Evolutionary conservation across 805 yeast species (phyloP).

Genomic region (Sugiyamaella qingdaonensis): DNA sequence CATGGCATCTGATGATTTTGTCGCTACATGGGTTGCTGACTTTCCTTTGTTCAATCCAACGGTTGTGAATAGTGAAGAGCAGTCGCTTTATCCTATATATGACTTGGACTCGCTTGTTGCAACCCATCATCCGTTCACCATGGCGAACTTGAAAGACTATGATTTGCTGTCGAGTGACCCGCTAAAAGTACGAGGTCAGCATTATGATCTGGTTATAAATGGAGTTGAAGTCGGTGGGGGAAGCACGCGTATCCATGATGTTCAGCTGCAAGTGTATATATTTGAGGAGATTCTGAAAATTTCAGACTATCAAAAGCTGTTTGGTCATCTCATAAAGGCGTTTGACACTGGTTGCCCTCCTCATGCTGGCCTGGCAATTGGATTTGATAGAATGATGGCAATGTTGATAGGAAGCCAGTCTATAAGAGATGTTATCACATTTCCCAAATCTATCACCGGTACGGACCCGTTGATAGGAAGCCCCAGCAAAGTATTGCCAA

Average conservation of each 20-base stretch:
- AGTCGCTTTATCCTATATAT: conserved; percentile 57
- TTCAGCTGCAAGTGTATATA: conserved; percentile 68
- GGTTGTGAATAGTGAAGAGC: conserved; percentile 15
- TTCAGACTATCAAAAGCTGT: conserved; percentile 51
- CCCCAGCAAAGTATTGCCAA: conserved; percentile 61
- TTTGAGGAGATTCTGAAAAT: conserved; percentile 63
- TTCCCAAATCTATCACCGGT: conserved; percentile 90
- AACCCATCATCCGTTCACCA: conserved; percentile 97
- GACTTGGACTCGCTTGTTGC: conserved; percentile 48
- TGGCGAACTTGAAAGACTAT: conserved; percentile 73
- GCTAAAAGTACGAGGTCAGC: conserved; percentile 73
- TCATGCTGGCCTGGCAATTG: conserved; percentile 95
- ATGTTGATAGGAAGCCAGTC: conserved; percentile 74
- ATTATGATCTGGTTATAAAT: conserved; percentile 87
- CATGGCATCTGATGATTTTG: conserved; percentile 19
- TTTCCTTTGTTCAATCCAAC: conserved; percentile 87
- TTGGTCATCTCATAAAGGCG: conserved; percentile 83
- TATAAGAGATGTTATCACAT: conserved; percentile 91
- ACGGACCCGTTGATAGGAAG: conserved; percentile 82
- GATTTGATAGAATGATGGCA: conserved; percentile 90
- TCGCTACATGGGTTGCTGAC: conserved; percentile 71
- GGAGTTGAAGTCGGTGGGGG: conserved; percentile 99
- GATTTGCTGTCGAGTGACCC: conserved; percentile 52
- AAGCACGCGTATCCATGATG: conserved; percentile 88
- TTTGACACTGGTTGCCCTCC: conserved; percentile 94